phyloP scores from a whole-genome alignment of 257 asterid genomes.

The Solanum peruvianum region DNA sequence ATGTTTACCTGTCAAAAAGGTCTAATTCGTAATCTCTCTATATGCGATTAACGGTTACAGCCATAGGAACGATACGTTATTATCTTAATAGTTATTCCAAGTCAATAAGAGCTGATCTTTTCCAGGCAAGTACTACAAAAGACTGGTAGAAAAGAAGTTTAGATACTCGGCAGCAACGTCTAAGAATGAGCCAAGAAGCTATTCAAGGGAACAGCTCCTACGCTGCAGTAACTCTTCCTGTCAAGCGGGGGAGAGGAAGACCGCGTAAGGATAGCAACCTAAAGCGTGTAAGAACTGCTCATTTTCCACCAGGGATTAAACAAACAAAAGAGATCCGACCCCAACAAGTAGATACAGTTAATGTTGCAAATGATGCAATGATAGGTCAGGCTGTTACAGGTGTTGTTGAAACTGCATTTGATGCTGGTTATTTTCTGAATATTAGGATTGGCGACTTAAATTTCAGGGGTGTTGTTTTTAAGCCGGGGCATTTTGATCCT shows the following conservation, averaged over 20 bases:
- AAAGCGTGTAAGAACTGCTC: slow-evolving; percentile 10
- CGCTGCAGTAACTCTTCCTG: slow-evolving; percentile 4
- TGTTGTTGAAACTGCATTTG: slow-evolving; percentile 73
- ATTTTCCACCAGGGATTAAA: slow-evolving; percentile 35
- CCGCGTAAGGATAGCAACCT: slow-evolving; percentile 30
- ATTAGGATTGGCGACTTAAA: slow-evolving; percentile 61
- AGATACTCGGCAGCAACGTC: not conserved
- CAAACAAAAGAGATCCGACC: slow-evolving; percentile 16
- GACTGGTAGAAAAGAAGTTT: not conserved
- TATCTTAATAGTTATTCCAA: not conserved
- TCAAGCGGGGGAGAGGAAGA: slow-evolving; percentile 31
- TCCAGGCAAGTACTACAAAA: not conserved
- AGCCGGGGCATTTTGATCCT: slow-evolving; percentile 70
- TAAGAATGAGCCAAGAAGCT: slow-evolving; percentile 21
- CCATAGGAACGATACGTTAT: not conserved
- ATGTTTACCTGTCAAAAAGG: not conserved
- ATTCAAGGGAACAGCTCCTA: slow-evolving; percentile 17
- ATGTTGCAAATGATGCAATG: slow-evolving; percentile 17
- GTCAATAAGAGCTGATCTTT: not conserved
- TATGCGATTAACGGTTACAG: not conserved
- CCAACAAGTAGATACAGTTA: slow-evolving; percentile 6
- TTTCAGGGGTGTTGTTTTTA: slow-evolving; percentile 74
- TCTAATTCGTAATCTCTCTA: not conserved
- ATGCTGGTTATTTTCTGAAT: slow-evolving; percentile 70
- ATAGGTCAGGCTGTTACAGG: slow-evolving; percentile 80